phyloP scores from a whole-genome alignment of 306 rosid genomes.

The Oemleria cerasiformis region DNA sequence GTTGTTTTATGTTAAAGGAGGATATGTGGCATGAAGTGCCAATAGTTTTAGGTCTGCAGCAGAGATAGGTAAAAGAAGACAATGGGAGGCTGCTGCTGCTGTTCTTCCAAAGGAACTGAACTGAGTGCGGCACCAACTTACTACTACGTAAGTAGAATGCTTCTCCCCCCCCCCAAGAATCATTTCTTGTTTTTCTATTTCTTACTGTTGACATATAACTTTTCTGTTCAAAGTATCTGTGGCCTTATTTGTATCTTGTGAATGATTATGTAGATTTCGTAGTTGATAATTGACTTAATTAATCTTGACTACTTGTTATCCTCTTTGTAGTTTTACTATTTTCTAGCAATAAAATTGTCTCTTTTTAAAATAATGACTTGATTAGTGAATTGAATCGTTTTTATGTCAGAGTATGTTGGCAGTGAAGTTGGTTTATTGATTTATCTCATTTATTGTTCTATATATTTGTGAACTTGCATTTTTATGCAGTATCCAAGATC shows the following conservation, averaged over 20 bases:
- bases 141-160: conserved; percentile 52
- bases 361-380: too few species aligned
- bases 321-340: too few species aligned
- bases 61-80: conserved; percentile 36
- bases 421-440: neutral
- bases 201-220: neutral
- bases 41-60: conserved; percentile 26
- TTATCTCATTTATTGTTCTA: conserved; percentile 3
- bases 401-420: neutral
- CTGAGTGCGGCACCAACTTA: conserved; percentile 46
- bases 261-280: neutral
- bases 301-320: neutral
- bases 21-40: conserved; percentile 37
- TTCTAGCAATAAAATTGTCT: too few species aligned
- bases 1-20: conserved; percentile 32
- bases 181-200: conserved; percentile 13
- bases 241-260: neutral
- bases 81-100: conserved; percentile 96
- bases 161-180: conserved; percentile 14
- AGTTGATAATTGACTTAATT: neutral
- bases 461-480: conserved; percentile 16
- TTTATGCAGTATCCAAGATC: conserved; percentile 69
- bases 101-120: conserved; percentile 56
- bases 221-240: neutral
- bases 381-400: neutral